Percentiles rank a stretch among this genome's conserved stretches.
phyloP scores from a whole-genome alignment of 2,329 filamentous ascomycete species.

The Magnaporthiopsis rhizophila region DNA sequence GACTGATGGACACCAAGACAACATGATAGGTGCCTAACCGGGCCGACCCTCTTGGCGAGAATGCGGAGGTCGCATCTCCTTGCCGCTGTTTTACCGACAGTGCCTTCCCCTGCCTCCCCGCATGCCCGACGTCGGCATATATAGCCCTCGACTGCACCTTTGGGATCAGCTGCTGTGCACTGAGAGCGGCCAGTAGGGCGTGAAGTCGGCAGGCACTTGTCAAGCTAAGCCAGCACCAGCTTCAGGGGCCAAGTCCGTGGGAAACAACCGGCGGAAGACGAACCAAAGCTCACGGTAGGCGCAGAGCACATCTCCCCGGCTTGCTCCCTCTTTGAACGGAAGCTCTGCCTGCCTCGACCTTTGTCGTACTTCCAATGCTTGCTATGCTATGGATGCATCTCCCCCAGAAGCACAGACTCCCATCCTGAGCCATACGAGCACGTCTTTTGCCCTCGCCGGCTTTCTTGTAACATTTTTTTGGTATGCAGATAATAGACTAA shows the following conservation, averaged over 20 bases:
- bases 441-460: not conserved
- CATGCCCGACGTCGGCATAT: not conserved
- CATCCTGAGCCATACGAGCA: too few relatives aligned
- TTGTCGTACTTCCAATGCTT: too few relatives aligned
- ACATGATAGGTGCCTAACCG: not conserved
- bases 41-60: not conserved
- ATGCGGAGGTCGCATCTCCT: not conserved
- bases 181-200: not conserved
- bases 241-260: not conserved
- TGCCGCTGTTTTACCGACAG: not conserved
- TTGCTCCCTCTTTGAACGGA: not conserved
- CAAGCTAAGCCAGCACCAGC: not conserved
- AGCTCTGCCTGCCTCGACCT: too few relatives aligned
- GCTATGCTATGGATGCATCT: not conserved
- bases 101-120: not conserved
- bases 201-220: not conserved
- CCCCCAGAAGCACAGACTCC: not conserved
- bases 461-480: not conserved
- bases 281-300: not conserved
- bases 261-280: not conserved
- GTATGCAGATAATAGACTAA: not conserved
- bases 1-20: not conserved
- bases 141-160: not conserved
- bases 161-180: too few relatives aligned
- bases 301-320: not conserved